Base-by-base conservation (phyloP, 2,329 filamentous ascomycete species). In the Calonectria ilicicola region DNA sequence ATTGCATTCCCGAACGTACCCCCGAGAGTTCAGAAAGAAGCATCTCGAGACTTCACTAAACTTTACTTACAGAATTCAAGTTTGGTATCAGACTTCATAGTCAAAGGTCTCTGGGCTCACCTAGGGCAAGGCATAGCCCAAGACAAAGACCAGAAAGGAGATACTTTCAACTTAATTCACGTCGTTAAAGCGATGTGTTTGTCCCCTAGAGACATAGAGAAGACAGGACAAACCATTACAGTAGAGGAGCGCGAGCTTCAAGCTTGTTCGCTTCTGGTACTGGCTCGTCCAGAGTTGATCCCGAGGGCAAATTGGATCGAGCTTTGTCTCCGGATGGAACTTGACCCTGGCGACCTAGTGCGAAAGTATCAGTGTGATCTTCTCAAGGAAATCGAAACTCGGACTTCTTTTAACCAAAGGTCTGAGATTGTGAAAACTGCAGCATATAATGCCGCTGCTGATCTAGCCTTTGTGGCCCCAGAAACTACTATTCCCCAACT, bases 401-500 rank as follows among this genome's bases (percentile, higher is more conserved):
- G 85, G 53, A 89, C 89, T 12, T 85, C 83, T 9, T 82, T 86
- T 56, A 81, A 85, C 26, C 86, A 90, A 69, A 89, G 91, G 81
- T 79, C 81, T 76, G 75, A 79, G 8, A 10, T 69, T 15, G 81
- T 94, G 51, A 92, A 91, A 79, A 84, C 86, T 47, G 96, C 96
- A 65, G 94, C 96, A 4, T 97, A 93, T 83, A 92, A 92, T 77
- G 95, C 96, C 9, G 94, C 95, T 14, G 95, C 96, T 44, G 97
- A 98, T 80, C 88, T 99, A 71, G 96, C 95, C 3, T 99, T 99
- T 80, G 95, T 99, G 29, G 94, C 96, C 5, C 97, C 97, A 0
- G 94, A 97, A 51, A 87, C 87, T 19, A 94, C 98, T 84, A 93
- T 95, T 23, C 90, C 95, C 5, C 89, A 91, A 9, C 89, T 99